These are phyloP conservation scores for Flaveria sonorensis DNA, from an alignment of 129 eudicot genomes.

Conservation along the genomic window DNA sequence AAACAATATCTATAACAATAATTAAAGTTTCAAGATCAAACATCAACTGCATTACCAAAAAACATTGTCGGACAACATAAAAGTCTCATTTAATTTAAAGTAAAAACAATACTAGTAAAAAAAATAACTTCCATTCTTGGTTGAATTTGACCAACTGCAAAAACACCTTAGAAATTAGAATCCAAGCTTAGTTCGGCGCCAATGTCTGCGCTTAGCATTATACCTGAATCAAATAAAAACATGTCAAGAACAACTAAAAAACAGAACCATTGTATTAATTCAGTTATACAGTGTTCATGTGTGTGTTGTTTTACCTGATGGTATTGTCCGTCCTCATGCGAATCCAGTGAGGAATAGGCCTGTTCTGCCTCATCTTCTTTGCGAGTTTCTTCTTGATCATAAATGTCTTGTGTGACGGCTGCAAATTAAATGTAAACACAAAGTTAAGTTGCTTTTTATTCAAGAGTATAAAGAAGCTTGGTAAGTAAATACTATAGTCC, in stretches of 20 bases:
- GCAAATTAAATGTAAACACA: conserved; percentile 3
- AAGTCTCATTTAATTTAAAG: neutral
- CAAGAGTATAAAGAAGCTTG: neutral
- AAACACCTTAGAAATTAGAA: conserved; percentile 66
- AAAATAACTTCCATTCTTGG: conserved; percentile 2
- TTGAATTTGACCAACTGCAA: conserved; percentile 20
- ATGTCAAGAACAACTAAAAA: neutral
- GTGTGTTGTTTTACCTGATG: conserved; percentile 50
- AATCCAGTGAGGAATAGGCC: conserved; percentile 93
- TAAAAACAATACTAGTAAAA: conserved; percentile 6
- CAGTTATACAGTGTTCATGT: neutral
- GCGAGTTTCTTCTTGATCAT: conserved; percentile 89
- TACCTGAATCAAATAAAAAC: conserved; percentile 42
- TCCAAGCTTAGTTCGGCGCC: conserved; percentile 96
- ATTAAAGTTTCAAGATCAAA: neutral
- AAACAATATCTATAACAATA: conserved; percentile 6
- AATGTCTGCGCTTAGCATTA: conserved; percentile 94
- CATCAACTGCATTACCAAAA: conserved; percentile 5
- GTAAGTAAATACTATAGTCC: neutral
- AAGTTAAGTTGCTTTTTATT: neutral
- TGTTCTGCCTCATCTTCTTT: conserved; percentile 91
- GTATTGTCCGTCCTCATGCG: conserved; percentile 90
- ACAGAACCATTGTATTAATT: neutral
- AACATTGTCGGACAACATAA: neutral
- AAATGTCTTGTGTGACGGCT: conserved; percentile 95